phyloP scores from a whole-genome alignment of 441 rosid species.

The Biscutella laevigata region DNA sequence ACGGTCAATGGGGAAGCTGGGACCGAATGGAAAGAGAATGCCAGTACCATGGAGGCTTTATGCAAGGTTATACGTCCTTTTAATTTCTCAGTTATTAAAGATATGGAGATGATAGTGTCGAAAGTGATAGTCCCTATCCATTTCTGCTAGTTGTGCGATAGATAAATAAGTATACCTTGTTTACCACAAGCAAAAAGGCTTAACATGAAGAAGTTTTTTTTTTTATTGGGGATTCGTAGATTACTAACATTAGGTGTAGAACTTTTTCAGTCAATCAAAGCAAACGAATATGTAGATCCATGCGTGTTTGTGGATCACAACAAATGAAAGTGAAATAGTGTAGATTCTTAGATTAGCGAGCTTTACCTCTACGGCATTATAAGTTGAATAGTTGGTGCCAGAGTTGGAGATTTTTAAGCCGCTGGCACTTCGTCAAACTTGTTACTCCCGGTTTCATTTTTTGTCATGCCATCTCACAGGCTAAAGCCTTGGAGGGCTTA shows the following conservation, averaged over 20 bases:
- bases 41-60: slow-evolving; percentile 55
- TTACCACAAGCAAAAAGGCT: not conserved
- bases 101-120: not conserved
- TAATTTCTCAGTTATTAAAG: not conserved
- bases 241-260: slow-evolving; percentile 1
- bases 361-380: not conserved
- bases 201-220: not conserved
- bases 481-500: slow-evolving; percentile 50
- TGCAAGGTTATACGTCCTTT: slow-evolving; percentile 41
- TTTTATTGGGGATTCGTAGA: not conserved
- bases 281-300: too few relatives aligned
- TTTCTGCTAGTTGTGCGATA: slow-evolving; percentile 12
- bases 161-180: not conserved
- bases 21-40: slow-evolving; percentile 55
- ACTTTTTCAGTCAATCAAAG: not conserved
- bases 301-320: not conserved
- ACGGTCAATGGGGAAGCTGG: slow-evolving; percentile 36
- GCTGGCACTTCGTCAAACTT: not conserved
- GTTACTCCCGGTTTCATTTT: not conserved
- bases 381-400: slow-evolving; percentile 1
- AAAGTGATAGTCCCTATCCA: slow-evolving; percentile 12
- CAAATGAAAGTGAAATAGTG: not conserved
- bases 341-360: not conserved
- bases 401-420: not conserved
- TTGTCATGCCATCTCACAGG: slow-evolving; percentile 36